Percentiles rank a stretch among this genome's conserved stretches.
Evolutionary conservation across 352 stramenopile species (phyloP).

Genomic region (Globisporangium radiosum): DNA sequence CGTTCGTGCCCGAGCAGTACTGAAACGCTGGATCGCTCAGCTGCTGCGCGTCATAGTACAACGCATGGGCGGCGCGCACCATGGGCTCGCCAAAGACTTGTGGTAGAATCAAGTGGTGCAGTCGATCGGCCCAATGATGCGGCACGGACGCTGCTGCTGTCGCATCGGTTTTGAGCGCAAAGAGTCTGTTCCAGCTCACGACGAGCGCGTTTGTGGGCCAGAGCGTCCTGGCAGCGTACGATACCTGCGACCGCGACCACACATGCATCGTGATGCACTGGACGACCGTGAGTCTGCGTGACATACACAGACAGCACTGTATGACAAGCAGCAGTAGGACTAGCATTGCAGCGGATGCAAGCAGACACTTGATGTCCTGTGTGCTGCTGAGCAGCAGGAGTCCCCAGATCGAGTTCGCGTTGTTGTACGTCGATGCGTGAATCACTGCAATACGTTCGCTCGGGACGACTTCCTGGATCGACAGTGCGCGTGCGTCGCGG

Average conservation of each 20-base stretch:
- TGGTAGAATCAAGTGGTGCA: constrained; percentile 18
- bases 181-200: constrained; percentile 11
- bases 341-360: neutral
- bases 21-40: constrained; percentile 1
- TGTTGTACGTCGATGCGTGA: neutral
- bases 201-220: constrained; percentile 10
- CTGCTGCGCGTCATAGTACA: constrained; percentile 10
- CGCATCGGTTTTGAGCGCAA: neutral
- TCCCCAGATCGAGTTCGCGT: neutral
- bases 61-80: constrained; percentile 10
- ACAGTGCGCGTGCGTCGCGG: constrained; percentile 2
- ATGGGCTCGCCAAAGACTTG: constrained; percentile 17
- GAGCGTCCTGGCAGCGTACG: constrained; percentile 13
- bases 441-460: neutral
- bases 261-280: constrained; percentile 5
- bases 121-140: constrained; percentile 11
- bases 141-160: neutral
- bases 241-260: constrained; percentile 2
- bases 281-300: neutral
- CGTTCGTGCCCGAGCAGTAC: constrained; percentile 6
- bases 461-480: constrained; percentile 1
- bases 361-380: constrained; percentile 7
- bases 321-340: neutral
- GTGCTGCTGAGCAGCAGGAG: neutral
- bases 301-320: neutral